Base-by-base conservation (phyloP, 2,329 filamentous ascomycete genomes). In the Immersiporthe knoxdaviesiana region DNA sequence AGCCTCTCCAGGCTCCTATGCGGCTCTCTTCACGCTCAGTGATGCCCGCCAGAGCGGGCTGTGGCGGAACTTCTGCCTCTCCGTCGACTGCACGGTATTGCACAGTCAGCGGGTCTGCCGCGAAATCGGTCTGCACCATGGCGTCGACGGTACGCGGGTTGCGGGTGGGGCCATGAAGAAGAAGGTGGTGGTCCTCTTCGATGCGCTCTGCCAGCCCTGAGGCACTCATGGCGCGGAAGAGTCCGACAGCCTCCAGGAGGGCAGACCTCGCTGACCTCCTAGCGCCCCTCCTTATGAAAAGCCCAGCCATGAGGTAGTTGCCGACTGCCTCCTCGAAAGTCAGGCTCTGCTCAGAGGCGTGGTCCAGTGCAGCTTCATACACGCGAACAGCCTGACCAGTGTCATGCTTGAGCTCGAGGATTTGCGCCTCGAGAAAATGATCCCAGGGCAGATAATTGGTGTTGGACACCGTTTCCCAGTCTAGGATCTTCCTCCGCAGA, bases 371-470 rank as follows among this genome's bases (percentile, higher is more conserved):
- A 71, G 87, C 84, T 76, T 95, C 92, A 74, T 93, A 94, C 59
- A 85, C 81, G 32, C 81, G 81, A 44, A 94, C 83, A 10, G 90
- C 88, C 2, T 78, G 75, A 3, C 87, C 88, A 70, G 88, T 84
- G 44, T 90, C 80, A 10, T 79, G 79, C 6, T 82, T 80, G 67
- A 92, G 81, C 73, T 94, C 92, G 3, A 87, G 84, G 24, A 92
- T 81, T 73, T 93, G 90, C 1, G 91, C 92, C 67, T 88, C 85
- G 0, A 95, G 81, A 18, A 93, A 80, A 68, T 85, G 87, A 5
- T 90, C 87, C 89, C 90, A 94, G 1, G 86, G 81, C 12, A 89
- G 79, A 76, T 93, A 94, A 77, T 94, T 94, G 74, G 92, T 84
- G 63, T 90, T 84, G 21, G 88, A 91, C 37, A 91, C 84, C 1